Conservation (phyloP, 2,329 filamentous ascomycete species). For the Fulvia fulva region DNA sequence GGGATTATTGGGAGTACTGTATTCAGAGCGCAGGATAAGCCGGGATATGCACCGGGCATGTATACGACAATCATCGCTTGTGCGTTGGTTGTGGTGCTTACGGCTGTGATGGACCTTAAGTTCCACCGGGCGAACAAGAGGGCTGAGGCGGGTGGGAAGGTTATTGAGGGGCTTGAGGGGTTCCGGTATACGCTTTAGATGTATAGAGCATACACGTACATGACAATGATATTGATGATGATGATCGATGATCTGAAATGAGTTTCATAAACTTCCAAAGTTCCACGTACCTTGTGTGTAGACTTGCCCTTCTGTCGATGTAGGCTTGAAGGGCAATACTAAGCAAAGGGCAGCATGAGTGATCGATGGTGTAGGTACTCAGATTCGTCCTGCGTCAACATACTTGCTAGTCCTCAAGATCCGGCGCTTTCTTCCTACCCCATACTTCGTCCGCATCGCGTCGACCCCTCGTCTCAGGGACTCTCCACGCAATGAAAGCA, state of each 20-base stretch:
- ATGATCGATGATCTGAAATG: background rate
- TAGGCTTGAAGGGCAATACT: too few species aligned
- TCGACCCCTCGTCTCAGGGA: conserved; percentile 88
- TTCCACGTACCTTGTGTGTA: too few species aligned
- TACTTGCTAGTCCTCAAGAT: conserved; percentile 19
- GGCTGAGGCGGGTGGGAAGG: conserved; percentile 33
- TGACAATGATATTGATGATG: too few species aligned
- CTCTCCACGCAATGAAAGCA: conserved; percentile 63
- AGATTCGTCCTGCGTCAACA: too few species aligned
- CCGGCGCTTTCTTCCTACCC: conserved; percentile 54
- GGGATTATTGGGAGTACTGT: conserved; percentile 54
- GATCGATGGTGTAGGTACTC: too few species aligned
- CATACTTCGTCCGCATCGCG: conserved; percentile 85
- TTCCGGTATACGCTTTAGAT: conserved; percentile 35
- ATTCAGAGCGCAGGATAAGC: conserved; percentile 33
- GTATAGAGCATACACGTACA: background rate
- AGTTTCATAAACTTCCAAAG: too few species aligned
- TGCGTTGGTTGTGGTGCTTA: conserved; percentile 29
- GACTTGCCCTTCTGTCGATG: too few species aligned
- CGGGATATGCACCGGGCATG: conserved; percentile 33
- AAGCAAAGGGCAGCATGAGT: too few species aligned
- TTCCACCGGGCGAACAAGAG: conserved; percentile 35
- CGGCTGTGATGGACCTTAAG: conserved; percentile 28
- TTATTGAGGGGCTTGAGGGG: conserved; percentile 33
- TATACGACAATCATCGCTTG: conserved; percentile 30